These are phyloP conservation scores for Xerocomellus dryophilus DNA, from an alignment of 768 basidiomycete species.

Conservation along the genomic window DNA sequence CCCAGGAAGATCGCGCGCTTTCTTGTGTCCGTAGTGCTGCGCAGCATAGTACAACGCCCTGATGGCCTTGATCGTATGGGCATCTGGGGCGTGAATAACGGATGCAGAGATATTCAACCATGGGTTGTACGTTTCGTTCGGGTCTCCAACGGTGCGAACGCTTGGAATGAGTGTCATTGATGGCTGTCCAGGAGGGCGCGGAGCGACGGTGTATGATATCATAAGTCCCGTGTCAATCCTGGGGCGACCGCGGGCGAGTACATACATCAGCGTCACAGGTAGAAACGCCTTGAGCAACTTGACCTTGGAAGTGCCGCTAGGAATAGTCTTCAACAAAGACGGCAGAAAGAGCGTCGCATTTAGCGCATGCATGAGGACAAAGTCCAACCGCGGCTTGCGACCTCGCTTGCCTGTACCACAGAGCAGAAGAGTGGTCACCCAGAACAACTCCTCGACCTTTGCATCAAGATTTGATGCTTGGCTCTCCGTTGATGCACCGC, in stretches of 20 bases:
- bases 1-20: constrained; percentile 41
- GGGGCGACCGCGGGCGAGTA: constrained; percentile 50
- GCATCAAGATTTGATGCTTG: constrained; percentile 28
- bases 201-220: constrained; percentile 44
- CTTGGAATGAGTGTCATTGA: neutral
- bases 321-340: constrained; percentile 35
- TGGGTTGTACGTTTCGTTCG: constrained; percentile 42
- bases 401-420: constrained; percentile 46
- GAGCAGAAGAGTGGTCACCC: constrained; percentile 46
- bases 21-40: constrained; percentile 43
- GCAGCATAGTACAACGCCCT: constrained; percentile 49
- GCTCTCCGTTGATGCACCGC: too few relatives aligned
- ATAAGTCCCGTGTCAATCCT: constrained; percentile 46
- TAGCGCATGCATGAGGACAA: constrained; percentile 60
- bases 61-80: constrained; percentile 50
- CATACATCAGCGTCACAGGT: constrained; percentile 35
- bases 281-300: constrained; percentile 45
- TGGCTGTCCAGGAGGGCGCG: constrained; percentile 36
- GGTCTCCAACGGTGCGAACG: constrained; percentile 35
- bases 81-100: constrained; percentile 47
- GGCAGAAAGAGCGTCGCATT: constrained; percentile 51
- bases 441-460: constrained; percentile 50
- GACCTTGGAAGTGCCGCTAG: constrained; percentile 38
- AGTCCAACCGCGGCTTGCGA: constrained; percentile 47
- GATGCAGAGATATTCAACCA: constrained; percentile 51